Conservation (phyloP, 257 asterid species). For the Gentiana straminea region DNA sequence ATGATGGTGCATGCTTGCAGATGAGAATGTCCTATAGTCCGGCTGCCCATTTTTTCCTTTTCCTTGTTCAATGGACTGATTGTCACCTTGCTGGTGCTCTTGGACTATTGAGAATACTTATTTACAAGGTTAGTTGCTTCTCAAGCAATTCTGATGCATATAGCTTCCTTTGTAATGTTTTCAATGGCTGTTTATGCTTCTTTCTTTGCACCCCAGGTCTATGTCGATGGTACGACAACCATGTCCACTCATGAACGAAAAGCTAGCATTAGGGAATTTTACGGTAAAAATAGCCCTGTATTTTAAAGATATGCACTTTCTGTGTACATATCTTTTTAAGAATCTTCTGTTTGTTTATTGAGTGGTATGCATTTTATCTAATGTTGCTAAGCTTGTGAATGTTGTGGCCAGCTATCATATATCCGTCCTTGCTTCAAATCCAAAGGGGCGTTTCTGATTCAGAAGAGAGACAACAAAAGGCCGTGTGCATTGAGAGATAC, state of each 20-base stretch:
- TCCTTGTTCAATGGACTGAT: conserved; percentile 87
- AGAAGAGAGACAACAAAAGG: conserved; percentile 79
- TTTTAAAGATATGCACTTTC: no score
- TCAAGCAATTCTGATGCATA: conserved; percentile 1
- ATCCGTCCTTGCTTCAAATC: conserved; percentile 84
- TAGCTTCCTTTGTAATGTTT: not conserved
- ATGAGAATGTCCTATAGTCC: conserved; percentile 94
- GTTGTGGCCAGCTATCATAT: conserved; percentile 61
- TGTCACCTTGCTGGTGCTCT: conserved; percentile 93
- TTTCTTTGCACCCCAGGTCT: conserved; percentile 38
- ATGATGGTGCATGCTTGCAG: conserved; percentile 84
- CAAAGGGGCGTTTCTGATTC: conserved; percentile 71
- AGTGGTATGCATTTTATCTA: not conserved
- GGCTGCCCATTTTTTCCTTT: conserved; percentile 77
- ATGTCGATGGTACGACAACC: conserved; percentile 85
- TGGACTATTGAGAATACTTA: conserved; percentile 69
- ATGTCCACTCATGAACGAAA: conserved; percentile 89
- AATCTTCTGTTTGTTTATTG: no score
- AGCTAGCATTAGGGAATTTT: conserved; percentile 82
- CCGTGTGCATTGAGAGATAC: conserved; percentile 71
- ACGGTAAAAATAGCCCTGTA: conserved; percentile 32
- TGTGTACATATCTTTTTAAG: not conserved
- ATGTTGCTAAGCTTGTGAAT: conserved; percentile 1
- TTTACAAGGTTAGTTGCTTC: conserved; percentile 50
- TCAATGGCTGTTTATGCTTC: not conserved